phyloP scores from a whole-genome alignment of 1,139 yeast genomes.

The Kurtzmaniella quercitrusa region DNA sequence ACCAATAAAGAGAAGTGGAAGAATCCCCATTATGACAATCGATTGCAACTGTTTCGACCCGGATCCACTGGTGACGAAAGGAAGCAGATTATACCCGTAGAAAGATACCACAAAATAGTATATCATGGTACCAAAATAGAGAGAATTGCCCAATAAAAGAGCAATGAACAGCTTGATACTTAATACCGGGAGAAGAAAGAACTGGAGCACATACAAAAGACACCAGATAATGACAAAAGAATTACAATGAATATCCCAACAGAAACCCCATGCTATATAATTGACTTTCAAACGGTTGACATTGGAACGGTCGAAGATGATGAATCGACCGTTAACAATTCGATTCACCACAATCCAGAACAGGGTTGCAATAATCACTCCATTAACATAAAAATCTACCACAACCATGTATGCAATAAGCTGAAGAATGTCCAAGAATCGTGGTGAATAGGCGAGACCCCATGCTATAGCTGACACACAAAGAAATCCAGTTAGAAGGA shows the following conservation, averaged over 20 bases:
- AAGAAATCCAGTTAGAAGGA: slow-evolving; percentile 61
- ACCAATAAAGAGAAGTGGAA: slow-evolving; percentile 52
- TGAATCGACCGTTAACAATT: slow-evolving; percentile 37
- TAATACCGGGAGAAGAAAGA: slow-evolving; percentile 68
- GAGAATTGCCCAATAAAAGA: slow-evolving; percentile 68
- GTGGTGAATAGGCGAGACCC: slow-evolving; percentile 80
- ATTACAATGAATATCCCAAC: slow-evolving; percentile 91
- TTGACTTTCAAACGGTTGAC: slow-evolving; percentile 43
- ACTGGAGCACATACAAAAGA: slow-evolving; percentile 70
- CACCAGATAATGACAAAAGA: slow-evolving; percentile 82
- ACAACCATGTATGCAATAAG: slow-evolving; percentile 79
- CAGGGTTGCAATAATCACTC: slow-evolving; percentile 62
- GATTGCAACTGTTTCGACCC: slow-evolving; percentile 32
- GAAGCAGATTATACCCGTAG: slow-evolving; percentile 82
- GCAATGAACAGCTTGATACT: slow-evolving; percentile 57
- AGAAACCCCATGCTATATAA: slow-evolving; percentile 86
- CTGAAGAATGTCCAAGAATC: slow-evolving; percentile 53
- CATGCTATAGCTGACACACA: slow-evolving; percentile 79
- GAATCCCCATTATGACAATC: slow-evolving; percentile 35
- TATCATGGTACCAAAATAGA: slow-evolving; percentile 67
- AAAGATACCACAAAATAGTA: slow-evolving; percentile 79
- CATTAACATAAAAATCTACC: slow-evolving; percentile 74
- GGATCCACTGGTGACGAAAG: slow-evolving; percentile 66
- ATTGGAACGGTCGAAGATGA: slow-evolving; percentile 8
- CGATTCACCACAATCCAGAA: slow-evolving; percentile 72